Percentiles rank a stretch among this genome's conserved stretches.
phyloP scores from a whole-genome alignment of 163 green algal species.

The Scenedesmus sp. region DNA sequence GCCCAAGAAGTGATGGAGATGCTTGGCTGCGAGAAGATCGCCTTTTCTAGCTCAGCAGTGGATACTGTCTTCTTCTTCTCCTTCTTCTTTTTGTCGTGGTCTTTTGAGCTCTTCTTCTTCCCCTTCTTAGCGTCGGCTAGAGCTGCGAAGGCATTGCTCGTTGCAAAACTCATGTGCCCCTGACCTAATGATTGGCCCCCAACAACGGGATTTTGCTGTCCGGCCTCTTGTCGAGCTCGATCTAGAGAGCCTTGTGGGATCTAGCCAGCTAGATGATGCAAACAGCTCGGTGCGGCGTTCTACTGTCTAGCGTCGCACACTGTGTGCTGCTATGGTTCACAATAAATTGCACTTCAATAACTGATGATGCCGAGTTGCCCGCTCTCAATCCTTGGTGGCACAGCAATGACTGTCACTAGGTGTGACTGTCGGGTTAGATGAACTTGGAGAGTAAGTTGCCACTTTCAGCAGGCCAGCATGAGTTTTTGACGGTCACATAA shows the following conservation, averaged over 20 bases:
- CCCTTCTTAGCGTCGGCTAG: conserved; percentile 62
- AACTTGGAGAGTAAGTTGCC: not conserved
- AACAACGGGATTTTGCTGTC: not conserved
- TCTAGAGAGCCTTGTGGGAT: not conserved
- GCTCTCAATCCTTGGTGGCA: not conserved
- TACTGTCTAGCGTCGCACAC: not conserved
- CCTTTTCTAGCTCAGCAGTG: conserved; percentile 74
- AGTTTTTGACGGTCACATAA: not conserved
- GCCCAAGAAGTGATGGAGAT: conserved; percentile 77
- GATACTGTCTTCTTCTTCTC: conserved; percentile 58
- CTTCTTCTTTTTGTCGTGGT: conserved; percentile 63
- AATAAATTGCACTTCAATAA: not conserved
- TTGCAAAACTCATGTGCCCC: conserved; percentile 55
- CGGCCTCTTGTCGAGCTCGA: not conserved
- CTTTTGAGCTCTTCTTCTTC: conserved; percentile 63
- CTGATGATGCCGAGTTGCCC: not conserved
- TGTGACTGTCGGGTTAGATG: not conserved
- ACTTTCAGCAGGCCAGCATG: not conserved
- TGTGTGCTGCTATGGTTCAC: not conserved
- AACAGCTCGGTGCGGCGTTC: conserved; percentile 16
- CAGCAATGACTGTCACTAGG: conserved; percentile 13
- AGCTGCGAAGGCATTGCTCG: conserved; percentile 76
- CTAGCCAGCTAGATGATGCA: not conserved
- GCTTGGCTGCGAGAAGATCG: conserved; percentile 70
- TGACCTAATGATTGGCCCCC: not conserved